Conservation (phyloP, 2,329 filamentous ascomycete species). For the Botrytis byssoidea region DNA sequence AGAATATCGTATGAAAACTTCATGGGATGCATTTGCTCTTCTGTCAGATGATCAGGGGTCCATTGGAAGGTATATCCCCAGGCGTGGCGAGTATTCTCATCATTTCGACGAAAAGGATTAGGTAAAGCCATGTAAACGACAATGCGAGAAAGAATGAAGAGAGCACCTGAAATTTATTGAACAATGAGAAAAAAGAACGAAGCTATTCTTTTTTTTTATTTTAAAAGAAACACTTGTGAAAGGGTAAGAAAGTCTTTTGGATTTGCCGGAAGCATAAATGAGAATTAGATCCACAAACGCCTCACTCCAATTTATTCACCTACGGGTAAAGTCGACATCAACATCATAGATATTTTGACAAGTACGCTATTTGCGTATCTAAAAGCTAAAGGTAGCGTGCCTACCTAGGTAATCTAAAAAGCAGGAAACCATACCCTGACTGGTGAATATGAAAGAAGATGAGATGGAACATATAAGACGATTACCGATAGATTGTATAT, state of each 20-base stretch:
- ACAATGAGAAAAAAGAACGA: neutral
- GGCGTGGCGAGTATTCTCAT: conserved; percentile 30
- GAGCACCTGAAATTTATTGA: neutral
- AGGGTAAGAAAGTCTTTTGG: neutral
- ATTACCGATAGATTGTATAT: no score
- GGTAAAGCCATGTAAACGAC: conserved; percentile 7
- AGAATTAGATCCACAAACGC: neutral
- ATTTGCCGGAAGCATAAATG: neutral
- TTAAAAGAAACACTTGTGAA: neutral
- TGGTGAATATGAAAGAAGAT: neutral
- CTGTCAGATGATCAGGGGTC: conserved; percentile 61
- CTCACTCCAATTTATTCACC: neutral
- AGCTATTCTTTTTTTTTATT: no score
- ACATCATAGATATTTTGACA: neutral
- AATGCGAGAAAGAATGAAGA: neutral
- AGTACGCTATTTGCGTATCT: neutral
- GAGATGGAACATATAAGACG: neutral
- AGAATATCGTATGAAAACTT: conserved; percentile 68
- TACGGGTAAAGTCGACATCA: neutral
- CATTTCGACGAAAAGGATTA: conserved; percentile 28
- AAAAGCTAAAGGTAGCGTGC: neutral
- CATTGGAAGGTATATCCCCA: conserved; percentile 72
- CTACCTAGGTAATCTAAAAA: neutral
- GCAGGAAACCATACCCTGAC: neutral
- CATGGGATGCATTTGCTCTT: conserved; percentile 57